Conservation (phyloP, 805 yeast genomes). For the Candida nanaspora region DNA sequence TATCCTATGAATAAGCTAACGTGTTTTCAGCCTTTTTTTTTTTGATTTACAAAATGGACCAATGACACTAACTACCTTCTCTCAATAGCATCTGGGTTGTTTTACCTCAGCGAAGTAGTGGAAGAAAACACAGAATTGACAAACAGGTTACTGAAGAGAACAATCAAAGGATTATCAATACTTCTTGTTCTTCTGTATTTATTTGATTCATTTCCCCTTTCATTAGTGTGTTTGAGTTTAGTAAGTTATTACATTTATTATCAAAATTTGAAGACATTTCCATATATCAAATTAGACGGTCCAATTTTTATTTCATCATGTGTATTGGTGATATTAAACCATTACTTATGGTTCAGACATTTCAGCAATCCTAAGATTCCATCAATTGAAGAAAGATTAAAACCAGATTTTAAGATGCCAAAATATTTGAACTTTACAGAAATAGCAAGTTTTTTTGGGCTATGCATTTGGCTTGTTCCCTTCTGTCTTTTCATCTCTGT, state of each 20-base stretch:
- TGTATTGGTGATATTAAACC: conserved; percentile 67
- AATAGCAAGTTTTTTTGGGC: conserved; percentile 91
- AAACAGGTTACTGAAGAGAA: conserved; percentile 53
- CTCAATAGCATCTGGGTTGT: conserved; percentile 73
- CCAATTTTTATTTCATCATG: conserved; percentile 68
- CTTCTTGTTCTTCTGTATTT: conserved; percentile 51
- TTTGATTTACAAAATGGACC: too few relatives aligned
- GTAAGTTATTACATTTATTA: conserved; percentile 65
- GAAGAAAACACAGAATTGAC: conserved; percentile 92
- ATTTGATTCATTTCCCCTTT: conserved; percentile 75
- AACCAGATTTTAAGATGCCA: conserved; percentile 53
- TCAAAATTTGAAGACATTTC: conserved; percentile 75
- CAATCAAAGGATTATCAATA: conserved; percentile 56
- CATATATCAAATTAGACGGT: conserved; percentile 69
- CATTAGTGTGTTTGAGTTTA: conserved; percentile 59
- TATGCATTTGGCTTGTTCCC: conserved; percentile 91
- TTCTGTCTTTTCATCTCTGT: conserved; percentile 85
- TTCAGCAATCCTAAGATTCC: conserved; percentile 72
- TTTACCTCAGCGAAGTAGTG: conserved; percentile 84
- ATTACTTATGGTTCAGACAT: conserved; percentile 82
- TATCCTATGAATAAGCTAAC: background rate
- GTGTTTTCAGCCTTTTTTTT: too few relatives aligned
- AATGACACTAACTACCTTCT: background rate
- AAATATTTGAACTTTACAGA: conserved; percentile 78
- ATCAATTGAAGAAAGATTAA: conserved; percentile 53